phyloP scores from a whole-genome alignment of 768 basidiomycete genomes.

The Coprinopsis cinerea region DNA sequence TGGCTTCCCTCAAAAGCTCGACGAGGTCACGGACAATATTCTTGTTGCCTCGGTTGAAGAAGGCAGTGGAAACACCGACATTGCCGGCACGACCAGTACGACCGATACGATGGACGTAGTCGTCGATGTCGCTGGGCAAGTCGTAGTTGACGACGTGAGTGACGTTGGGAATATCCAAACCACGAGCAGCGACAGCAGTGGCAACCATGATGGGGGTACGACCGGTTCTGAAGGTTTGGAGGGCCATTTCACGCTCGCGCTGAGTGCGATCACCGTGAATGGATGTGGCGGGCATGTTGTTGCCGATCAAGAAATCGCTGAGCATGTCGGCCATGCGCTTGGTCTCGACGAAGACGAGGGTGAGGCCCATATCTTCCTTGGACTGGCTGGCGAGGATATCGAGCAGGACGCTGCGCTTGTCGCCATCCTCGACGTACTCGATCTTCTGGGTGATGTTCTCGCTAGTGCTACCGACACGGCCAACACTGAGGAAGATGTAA shows the following conservation, averaged over 20 bases:
- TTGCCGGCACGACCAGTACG: conserved; percentile 99
- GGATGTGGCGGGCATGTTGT: conserved; percentile 85
- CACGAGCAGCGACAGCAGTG: conserved; percentile 97
- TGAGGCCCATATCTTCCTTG: conserved; percentile 61
- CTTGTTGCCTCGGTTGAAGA: conserved; percentile 92
- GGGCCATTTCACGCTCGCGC: conserved; percentile 92
- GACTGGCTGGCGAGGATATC: conserved; percentile 84
- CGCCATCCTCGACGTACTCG: conserved; percentile 95
- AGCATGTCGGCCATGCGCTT: conserved; percentile 99
- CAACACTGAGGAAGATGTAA: conserved; percentile 97
- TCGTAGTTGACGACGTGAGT: conserved; percentile 99
- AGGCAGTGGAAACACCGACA: conserved; percentile 91
- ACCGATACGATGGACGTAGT: conserved; percentile 98
- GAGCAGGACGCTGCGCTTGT: conserved; percentile 95
- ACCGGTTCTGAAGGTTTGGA: conserved; percentile 92
- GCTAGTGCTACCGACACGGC: conserved; percentile 95
- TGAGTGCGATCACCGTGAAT: conserved; percentile 98
- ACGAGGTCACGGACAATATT: conserved; percentile 89
- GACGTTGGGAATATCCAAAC: conserved; percentile 98
- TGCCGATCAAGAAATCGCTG: conserved; percentile 87
- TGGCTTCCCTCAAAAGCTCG: conserved; percentile 91
- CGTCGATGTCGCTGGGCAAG: conserved; percentile 95
- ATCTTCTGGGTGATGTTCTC: conserved; percentile 99
- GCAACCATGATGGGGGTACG: conserved; percentile 96
- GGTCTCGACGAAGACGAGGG: conserved; percentile 97